Evolutionary conservation across 2,329 filamentous ascomycete genomes (phyloP), one percentile per base, ranked within the genome.

Genomic region (Exophiala phaeomuriformis): DNA sequence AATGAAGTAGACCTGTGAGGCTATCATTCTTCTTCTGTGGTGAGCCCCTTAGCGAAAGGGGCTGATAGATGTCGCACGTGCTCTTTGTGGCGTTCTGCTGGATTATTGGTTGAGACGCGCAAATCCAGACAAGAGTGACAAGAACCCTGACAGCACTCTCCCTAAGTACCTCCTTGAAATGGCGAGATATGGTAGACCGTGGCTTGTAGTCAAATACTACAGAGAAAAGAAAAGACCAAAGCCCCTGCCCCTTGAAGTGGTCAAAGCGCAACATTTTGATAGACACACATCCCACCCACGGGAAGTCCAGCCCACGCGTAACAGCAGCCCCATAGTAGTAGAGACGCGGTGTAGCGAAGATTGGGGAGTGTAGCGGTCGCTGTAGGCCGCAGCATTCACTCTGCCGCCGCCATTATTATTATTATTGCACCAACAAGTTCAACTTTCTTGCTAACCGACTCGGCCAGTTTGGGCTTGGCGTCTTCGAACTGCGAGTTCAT

Each of bases 401-500:
- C 19, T 19, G 19, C 19, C 19, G 19, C 19, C 19, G 19, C 19
- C 19, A 19, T 19, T 19, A 19, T 19, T 19, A 19, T 19, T 19
- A 19, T 19, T 19, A 19, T n/a, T 36, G 33, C 33, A 36, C 33
- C 33, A 36, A 36, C 33, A 36, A 7, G 7, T 36, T 36, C 33
- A 19, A 19, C 19, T 19, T 19, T 19, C 19, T 19, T 19, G 19
- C 19, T 19, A 19, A 19, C 19, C 19, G 19, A 19, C 19, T 19
- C 28, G 43, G 9, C 4, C 47, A 32, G 6, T 47, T 53, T 48
- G 35, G 50, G 39, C 47, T 55, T 55, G 47, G 52, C 44, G 45
- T 27, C 45, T 40, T 43, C 44, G 31, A 35, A 32, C 45, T 52
- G 50, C 47, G 50, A 55, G 43, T 55, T 51, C 52, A 54, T 56